These are phyloP conservation scores for Trichoderma sp. DNA, from an alignment of 2,329 filamentous ascomycete genomes.

Conservation along the genomic window DNA sequence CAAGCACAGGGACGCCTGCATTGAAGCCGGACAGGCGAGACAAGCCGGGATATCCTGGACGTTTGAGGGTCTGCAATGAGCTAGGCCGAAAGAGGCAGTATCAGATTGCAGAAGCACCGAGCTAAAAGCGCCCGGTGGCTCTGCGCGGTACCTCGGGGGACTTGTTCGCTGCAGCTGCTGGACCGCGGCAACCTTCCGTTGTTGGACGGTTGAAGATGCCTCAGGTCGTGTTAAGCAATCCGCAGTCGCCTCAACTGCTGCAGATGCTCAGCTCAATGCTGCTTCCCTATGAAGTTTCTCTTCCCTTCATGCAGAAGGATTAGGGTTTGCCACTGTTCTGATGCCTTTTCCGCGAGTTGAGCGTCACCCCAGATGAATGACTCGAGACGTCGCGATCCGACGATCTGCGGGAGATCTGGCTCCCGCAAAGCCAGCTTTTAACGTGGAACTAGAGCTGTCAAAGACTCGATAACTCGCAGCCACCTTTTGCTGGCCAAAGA, in stretches of 20 bases:
- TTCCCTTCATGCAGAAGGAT: too few species aligned
- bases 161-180: background rate
- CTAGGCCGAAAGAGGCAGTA: background rate
- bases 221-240: too few species aligned
- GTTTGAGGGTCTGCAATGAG: background rate
- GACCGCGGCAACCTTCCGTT: too few species aligned
- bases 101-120: background rate
- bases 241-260: too few species aligned
- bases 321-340: background rate
- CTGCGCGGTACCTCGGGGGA: conserved; percentile 2
- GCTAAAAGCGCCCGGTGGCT: background rate
- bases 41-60: conserved; percentile 9
- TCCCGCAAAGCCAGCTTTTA: conserved; percentile 20
- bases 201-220: too few species aligned
- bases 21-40: background rate
- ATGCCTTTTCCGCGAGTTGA: background rate
- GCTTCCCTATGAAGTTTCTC: too few species aligned
- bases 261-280: too few species aligned
- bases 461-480: conserved; percentile 1
- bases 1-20: background rate
- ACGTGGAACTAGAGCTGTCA: background rate
- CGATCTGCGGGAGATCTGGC: conserved; percentile 22
- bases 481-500: background rate
- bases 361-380: background rate
- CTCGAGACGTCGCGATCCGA: conserved; percentile 9